phyloP scores from a whole-genome alignment of 2,329 filamentous ascomycete species.

The Balansia obtecta region DNA sequence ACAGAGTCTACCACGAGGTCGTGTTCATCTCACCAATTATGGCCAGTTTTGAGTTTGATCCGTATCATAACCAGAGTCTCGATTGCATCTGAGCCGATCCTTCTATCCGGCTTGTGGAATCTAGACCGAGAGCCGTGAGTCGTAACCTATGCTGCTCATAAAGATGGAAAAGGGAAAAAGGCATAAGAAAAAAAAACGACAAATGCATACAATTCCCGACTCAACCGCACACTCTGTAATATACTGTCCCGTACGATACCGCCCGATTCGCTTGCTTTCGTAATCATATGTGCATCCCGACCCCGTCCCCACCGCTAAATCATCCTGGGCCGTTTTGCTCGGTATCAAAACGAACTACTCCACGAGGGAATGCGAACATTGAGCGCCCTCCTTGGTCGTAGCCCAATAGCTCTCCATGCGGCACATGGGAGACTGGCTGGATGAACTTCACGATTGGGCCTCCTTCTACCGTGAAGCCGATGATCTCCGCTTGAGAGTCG shows the following conservation, averaged over 20 bases:
- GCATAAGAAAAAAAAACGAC: neutral
- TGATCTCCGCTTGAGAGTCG: conserved; percentile 22
- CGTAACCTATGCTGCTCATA: too few species aligned
- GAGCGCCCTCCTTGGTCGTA: conserved; percentile 21
- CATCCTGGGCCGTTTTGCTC: conserved; percentile 5
- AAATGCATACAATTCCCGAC: neutral
- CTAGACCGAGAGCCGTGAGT: too few species aligned
- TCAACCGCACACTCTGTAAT: neutral
- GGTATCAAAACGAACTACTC: conserved; percentile 20
- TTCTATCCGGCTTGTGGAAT: too few species aligned
- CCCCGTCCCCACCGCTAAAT: too few species aligned
- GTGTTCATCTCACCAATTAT: too few species aligned
- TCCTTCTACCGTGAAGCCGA: conserved; percentile 33
- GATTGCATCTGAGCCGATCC: too few species aligned
- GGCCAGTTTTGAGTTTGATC: too few species aligned
- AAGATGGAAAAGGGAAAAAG: neutral
- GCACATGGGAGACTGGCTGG: conserved; percentile 18
- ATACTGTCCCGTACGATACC: neutral
- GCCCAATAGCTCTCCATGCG: conserved; percentile 25
- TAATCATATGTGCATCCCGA: neutral
- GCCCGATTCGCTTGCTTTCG: neutral
- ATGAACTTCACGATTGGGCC: conserved; percentile 33
- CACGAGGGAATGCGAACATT: conserved; percentile 26
- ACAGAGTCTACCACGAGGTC: too few species aligned
- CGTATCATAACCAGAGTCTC: too few species aligned